Base-by-base conservation (phyloP, 2,329 filamentous ascomycete species). In the Sclerotinia sclerotiorum region DNA sequence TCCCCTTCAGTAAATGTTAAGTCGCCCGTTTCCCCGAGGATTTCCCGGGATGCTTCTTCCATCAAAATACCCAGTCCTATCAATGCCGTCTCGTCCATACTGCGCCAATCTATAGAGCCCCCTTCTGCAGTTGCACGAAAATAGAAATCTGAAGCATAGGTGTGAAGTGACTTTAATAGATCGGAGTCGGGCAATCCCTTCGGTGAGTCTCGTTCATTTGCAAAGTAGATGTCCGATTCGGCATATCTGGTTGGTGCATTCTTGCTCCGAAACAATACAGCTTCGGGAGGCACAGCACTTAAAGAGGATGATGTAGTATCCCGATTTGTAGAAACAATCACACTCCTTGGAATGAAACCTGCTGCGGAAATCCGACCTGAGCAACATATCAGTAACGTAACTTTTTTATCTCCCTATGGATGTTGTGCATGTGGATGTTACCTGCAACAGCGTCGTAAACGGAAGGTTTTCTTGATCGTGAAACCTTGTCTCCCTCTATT, bases 21-120 rank as follows among this genome's bases (percentile, higher is more conserved):
- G 78, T 93, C 88, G 29, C 91, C 91, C 17, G 82, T 85, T 67
- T 82, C 80, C 5, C 90, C 90, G 27, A 94, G 79, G 7, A 82
- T 77, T 58, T 88, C 85, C 52, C 83, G 82, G 21, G 85, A 83
- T 3, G 86, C 85, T 78, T 94, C 91, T 79, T 94, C 91, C 54
- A 94, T 80, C 68, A 94, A 78, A 61, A 94, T 87, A 1, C 91
- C 90, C 74, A 94, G 82, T 0, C 91, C 90, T 66, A 94, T 80
- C 69, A 94, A 81, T 5, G 91, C 91, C 19, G 90, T 92, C 80
- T 92, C 91, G 75, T 94, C 90, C 85, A 94, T 87, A 77, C 87
- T 91, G 71, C 83, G 79, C 75, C 79, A 84, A 62, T 81, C 79
- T 35, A 73, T 77, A n/a, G 70, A 68, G 24, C 75, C 79, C 7